phyloP scores from a whole-genome alignment of 2,329 filamentous ascomycete genomes.

The Aspergillus pseudoterreus region DNA sequence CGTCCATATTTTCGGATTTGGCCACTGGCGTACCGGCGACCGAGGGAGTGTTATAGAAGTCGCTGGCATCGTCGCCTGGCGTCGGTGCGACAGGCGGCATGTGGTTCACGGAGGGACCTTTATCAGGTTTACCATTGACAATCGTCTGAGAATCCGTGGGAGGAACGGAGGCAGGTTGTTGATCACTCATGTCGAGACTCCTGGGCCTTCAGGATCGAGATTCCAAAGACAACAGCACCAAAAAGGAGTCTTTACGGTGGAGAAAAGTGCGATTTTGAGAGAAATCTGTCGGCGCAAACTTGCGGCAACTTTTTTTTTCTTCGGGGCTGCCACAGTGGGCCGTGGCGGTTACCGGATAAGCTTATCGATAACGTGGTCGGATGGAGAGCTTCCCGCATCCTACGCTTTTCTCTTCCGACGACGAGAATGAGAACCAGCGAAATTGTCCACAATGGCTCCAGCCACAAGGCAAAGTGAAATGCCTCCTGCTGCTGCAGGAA shows the following conservation, averaged over 20 bases:
- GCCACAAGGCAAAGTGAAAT: slow-evolving; percentile 12
- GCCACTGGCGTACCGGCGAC: slow-evolving; percentile 25
- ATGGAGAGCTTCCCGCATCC: not conserved
- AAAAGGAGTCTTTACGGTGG: slow-evolving; percentile 1
- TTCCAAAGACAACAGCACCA: slow-evolving; percentile 7
- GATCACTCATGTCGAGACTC: slow-evolving; percentile 24
- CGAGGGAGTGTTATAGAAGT: slow-evolving; percentile 41
- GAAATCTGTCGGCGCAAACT: not conserved
- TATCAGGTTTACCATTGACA: slow-evolving; percentile 19
- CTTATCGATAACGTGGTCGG: slow-evolving; percentile 23
- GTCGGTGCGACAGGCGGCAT: slow-evolving; percentile 28
- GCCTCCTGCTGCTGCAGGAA: slow-evolving; percentile 3
- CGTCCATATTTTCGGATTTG: slow-evolving; percentile 6
- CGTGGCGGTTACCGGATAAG: slow-evolving; percentile 23
- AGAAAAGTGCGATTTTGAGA: not conserved
- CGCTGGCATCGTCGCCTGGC: slow-evolving; percentile 35
- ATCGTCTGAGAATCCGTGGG: slow-evolving; percentile 11
- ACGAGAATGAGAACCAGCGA: not conserved
- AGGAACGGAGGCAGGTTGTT: slow-evolving; percentile 9
- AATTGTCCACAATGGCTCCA: slow-evolving; percentile 11
- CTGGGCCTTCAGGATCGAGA: not conserved
- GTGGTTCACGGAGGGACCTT: slow-evolving; percentile 26
- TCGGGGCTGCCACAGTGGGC: slow-evolving; percentile 26
- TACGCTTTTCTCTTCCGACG: not conserved
- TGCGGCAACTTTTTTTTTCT: slow-evolving; percentile 23